A percentile compares a stretch with the other conserved stretches of the same genome.
Evolutionary conservation across 768 basidiomycete species (phyloP).

Genomic region (Suillus occidentalis): DNA sequence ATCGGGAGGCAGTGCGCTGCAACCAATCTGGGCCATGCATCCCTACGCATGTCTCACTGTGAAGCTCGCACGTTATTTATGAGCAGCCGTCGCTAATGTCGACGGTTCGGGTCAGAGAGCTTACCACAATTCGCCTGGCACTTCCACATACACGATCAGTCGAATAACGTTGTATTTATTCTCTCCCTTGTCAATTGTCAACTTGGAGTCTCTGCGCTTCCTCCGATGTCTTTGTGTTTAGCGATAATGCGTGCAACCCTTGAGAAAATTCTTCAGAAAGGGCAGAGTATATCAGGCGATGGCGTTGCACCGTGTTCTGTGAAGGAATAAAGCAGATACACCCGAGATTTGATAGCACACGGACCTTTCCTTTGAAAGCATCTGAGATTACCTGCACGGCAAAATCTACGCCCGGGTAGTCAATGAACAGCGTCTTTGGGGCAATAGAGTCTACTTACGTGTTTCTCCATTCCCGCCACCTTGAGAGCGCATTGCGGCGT

Average conservation of each 20-base stretch:
- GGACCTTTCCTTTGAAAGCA: constrained; percentile 72
- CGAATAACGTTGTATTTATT: background rate
- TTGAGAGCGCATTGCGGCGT: constrained; percentile 74
- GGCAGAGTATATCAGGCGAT: constrained; percentile 74
- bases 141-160: background rate
- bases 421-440: constrained; percentile 18
- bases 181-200: constrained; percentile 10
- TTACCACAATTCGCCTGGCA: background rate
- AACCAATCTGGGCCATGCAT: background rate
- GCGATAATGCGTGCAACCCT: constrained; percentile 75
- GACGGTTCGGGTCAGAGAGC: background rate
- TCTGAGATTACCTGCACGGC: constrained; percentile 72
- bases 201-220: constrained; percentile 37
- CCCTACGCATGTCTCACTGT: background rate
- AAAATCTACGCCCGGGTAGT: constrained; percentile 56
- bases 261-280: constrained; percentile 68
- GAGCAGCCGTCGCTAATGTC: background rate
- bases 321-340: constrained; percentile 13
- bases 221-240: constrained; percentile 69
- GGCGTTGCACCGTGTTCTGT: constrained; percentile 76
- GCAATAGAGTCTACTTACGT: constrained; percentile 51
- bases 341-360: constrained; percentile 15
- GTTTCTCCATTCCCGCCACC: constrained; percentile 74
- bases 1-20: background rate
- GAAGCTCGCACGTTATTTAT: constrained; percentile 8